A percentile compares a stretch with the other conserved stretches of the same genome.
phyloP scores from a whole-genome alignment of 208 protist species.

The Trypanosoma congolense region DNA sequence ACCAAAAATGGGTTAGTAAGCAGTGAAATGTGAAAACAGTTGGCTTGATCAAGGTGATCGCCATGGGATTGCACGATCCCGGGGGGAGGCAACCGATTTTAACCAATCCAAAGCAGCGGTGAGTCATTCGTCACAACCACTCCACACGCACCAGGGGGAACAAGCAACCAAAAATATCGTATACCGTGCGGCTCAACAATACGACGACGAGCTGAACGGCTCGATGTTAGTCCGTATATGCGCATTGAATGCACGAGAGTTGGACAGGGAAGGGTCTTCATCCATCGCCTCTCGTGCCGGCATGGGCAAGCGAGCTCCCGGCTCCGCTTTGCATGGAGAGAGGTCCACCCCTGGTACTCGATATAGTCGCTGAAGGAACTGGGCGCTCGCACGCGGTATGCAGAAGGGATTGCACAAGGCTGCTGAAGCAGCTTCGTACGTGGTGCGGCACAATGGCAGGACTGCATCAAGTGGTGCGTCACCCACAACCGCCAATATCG shows the following conservation, averaged over 20 bases:
- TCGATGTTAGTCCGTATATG: constrained; percentile 53
- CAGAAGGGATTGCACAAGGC: constrained; percentile 79
- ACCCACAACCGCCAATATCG: constrained; percentile 69
- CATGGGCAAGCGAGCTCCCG: constrained; percentile 6
- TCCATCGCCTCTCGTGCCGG: constrained; percentile 17
- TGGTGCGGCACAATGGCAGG: constrained; percentile 68
- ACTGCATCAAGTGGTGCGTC: constrained; percentile 67
- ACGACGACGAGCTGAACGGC: constrained; percentile 32
- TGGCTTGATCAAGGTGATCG: too few species aligned
- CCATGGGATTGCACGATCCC: too few species aligned
- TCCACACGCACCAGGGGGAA: too few species aligned
- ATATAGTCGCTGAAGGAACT: constrained; percentile 24
- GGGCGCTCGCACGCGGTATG: constrained; percentile 37
- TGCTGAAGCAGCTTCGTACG: constrained; percentile 68
- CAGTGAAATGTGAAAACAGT: too few species aligned
- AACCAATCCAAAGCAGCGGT: too few species aligned
- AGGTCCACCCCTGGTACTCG: neutral
- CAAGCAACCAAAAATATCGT: neutral
- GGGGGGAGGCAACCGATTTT: too few species aligned
- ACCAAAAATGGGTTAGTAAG: too few species aligned
- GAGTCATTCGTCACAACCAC: too few species aligned
- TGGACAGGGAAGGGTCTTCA: constrained; percentile 47
- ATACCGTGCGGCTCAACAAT: neutral
- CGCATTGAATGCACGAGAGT: constrained; percentile 48
- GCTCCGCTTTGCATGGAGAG: constrained; percentile 1